Evolutionary conservation across 2,329 filamentous ascomycete genomes (phyloP).

Genomic region (Claviceps spartinae): DNA sequence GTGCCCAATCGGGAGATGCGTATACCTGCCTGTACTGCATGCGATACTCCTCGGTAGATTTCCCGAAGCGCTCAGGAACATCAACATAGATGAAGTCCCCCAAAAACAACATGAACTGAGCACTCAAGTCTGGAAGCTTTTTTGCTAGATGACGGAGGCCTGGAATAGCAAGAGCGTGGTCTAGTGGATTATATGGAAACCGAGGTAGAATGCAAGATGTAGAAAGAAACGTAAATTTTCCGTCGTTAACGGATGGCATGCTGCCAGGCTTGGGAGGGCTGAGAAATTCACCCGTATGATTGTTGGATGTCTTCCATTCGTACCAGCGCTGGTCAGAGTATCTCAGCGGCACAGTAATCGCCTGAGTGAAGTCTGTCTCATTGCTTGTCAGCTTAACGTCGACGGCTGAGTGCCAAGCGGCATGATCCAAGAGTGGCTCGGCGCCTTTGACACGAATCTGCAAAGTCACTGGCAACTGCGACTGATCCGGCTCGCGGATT

Average conservation of each 20-base stretch:
- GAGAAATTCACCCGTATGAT: slow-evolving; percentile 69
- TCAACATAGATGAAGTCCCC: slow-evolving; percentile 88
- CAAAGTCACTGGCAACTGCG: slow-evolving; percentile 61
- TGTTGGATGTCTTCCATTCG: slow-evolving; percentile 76
- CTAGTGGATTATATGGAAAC: slow-evolving; percentile 76
- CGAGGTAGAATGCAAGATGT: slow-evolving; percentile 87
- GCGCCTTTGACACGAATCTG: slow-evolving; percentile 46
- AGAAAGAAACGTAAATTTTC: slow-evolving; percentile 77
- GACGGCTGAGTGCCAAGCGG: slow-evolving; percentile 54
- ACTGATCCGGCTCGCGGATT: slow-evolving; percentile 67
- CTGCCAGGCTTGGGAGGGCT: slow-evolving; percentile 60
- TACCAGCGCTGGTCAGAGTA: slow-evolving; percentile 62
- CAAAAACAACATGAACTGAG: slow-evolving; percentile 70
- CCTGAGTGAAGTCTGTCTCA: slow-evolving; percentile 69
- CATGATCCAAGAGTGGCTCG: slow-evolving; percentile 37
- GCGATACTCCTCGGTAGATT: slow-evolving; percentile 60
- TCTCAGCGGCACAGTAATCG: slow-evolving; percentile 49
- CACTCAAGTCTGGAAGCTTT: slow-evolving; percentile 56
- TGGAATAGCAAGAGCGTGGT: slow-evolving; percentile 69
- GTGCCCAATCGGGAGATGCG: slow-evolving; percentile 79
- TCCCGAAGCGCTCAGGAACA: slow-evolving; percentile 69
- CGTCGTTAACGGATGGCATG: slow-evolving; percentile 43
- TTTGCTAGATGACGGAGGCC: slow-evolving; percentile 66
- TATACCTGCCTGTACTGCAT: slow-evolving; percentile 94
- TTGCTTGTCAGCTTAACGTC: slow-evolving; percentile 53